Conservation (phyloP, 2,329 filamentous ascomycete species). For the Arthrobotrys conoides region DNA sequence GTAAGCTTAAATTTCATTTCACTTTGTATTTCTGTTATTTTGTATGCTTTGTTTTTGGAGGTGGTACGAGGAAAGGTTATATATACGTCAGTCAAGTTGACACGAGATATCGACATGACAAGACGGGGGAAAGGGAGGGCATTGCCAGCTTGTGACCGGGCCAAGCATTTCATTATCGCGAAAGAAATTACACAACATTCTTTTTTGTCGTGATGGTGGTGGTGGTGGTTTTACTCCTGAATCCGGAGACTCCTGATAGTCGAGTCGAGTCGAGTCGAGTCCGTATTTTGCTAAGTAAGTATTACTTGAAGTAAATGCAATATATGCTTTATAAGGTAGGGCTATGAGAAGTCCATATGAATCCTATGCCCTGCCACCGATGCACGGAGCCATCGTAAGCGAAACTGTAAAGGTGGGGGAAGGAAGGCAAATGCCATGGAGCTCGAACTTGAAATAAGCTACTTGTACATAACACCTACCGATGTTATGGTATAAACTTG, state of each 20-base stretch:
- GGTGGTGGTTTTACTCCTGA: constrained; percentile 8
- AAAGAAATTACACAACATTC: constrained; percentile 27
- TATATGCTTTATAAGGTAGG: constrained; percentile 8
- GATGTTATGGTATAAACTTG: constrained; percentile 17
- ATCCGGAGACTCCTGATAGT: constrained; percentile 8
- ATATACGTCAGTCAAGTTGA: constrained; percentile 29
- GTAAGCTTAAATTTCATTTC: constrained; percentile 36
- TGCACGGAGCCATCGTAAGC: constrained; percentile 52
- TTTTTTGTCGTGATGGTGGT: constrained; percentile 19
- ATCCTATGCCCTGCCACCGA: constrained; percentile 31
- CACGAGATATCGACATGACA: constrained; percentile 37
- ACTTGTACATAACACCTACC: constrained; percentile 35
- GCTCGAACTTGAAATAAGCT: constrained; percentile 47
- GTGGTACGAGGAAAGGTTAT: constrained; percentile 35
- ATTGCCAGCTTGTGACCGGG: constrained; percentile 17
- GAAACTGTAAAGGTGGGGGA: constrained; percentile 46
- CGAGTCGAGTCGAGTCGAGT: not conserved
- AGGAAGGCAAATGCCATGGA: constrained; percentile 43
- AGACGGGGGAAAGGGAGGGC: constrained; percentile 2
- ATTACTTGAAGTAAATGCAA: constrained; percentile 29
- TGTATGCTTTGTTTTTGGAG: constrained; percentile 13
- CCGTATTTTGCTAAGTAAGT: constrained; percentile 17
- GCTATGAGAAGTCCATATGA: constrained; percentile 24
- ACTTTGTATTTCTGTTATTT: not conserved
- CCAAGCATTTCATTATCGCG: constrained; percentile 56